Evolutionary conservation across 2,329 filamentous ascomycete genomes (phyloP), one percentile per base, ranked within the genome.

Genomic region (Keithomyces neogunnii): DNA sequence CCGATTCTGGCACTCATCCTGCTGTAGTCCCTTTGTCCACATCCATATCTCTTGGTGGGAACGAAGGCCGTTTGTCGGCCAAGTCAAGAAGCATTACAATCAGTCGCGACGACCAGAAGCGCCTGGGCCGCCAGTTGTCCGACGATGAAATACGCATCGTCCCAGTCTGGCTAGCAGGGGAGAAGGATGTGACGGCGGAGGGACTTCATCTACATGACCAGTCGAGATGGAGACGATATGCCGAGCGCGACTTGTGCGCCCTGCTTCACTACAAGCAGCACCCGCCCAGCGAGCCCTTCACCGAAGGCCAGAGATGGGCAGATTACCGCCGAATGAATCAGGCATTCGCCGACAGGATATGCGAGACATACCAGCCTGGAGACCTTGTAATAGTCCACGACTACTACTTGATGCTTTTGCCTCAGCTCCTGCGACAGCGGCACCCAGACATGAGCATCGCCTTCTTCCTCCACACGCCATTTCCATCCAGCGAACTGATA

Each of bases 261-360:
- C 78, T 96, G 7, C 89, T 96, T 64, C 92, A 96, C 69, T 96
- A 96, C 75, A 95, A 93, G 71, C 88, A 92, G 63, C 88, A 93
- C 63, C 88, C 90, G 64, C 89, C 91, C 1, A 88, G 84, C 11
- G 88, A 96, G 65, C 90, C 89, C 31, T 82, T 86, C 57, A 81
- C 82, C 10, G 88, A 91, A 64, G 83, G 86, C 45, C 77, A 85
- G 45, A 84, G 89, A 60, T 97, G 91, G 91, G 82, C 86, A n/a
- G 89, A 96, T 69, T 96, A 95, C 69, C 86, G 88, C 66, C 85
- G 85, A 45, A 85, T 96, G 81, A 97, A 96, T 71, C 85, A 89
- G 63, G 82, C 88, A 54, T 96, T 96, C 62, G 91, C 91, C 51
- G 86, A 95, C 65, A 83, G 84, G 57, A 95, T 97, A 59, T 75